Evolutionary conservation across 2,329 filamentous ascomycete genomes (phyloP).

Genomic region (Phialemonium atrogriseum): DNA sequence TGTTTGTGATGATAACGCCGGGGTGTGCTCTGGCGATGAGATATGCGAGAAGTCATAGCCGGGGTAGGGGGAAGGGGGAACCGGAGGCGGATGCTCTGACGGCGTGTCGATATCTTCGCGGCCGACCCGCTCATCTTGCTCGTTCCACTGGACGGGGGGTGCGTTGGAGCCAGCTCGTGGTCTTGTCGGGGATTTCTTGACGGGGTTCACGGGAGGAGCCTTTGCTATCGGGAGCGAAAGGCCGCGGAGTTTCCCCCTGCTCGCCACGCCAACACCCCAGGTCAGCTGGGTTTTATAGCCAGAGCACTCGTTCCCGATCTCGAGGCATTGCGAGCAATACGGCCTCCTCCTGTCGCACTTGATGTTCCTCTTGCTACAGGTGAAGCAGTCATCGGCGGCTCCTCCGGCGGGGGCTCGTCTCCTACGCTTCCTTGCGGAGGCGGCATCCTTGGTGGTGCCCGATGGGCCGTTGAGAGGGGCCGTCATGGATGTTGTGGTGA

Average conservation of each 20-base stretch:
- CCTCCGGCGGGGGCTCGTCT: conserved; percentile 83
- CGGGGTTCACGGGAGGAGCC: conserved; percentile 42
- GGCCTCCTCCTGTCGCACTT: conserved; percentile 88
- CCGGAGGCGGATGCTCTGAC: conserved; percentile 30
- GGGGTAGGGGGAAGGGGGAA: conserved; percentile 33
- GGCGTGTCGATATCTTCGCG: conserved; percentile 28
- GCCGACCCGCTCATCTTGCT: conserved; percentile 13
- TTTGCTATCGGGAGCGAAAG: conserved; percentile 67
- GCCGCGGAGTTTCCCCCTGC: conserved; percentile 86
- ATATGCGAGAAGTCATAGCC: conserved; percentile 44
- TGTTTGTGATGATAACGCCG: conserved; percentile 29
- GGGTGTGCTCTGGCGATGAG: conserved; percentile 35
- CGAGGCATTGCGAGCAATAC: conserved; percentile 91
- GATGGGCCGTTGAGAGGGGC: conserved; percentile 32
- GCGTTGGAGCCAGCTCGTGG: conserved; percentile 35
- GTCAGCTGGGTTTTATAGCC: conserved; percentile 96
- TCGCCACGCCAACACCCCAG: conserved; percentile 93
- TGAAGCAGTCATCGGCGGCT: conserved; percentile 90
- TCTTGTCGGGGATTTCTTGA: conserved; percentile 39
- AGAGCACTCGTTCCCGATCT: conserved; percentile 84
- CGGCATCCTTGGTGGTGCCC: conserved; percentile 30
- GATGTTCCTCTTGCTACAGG: conserved; percentile 73
- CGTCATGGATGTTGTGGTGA: conserved; percentile 39
- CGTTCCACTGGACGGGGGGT: conserved; percentile 29
- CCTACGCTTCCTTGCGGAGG: conserved; percentile 60